Percentiles rank a stretch among this genome's conserved stretches.
Conservation (phyloP, 306 rosid genomes). For the Cucumis hystrix region DNA sequence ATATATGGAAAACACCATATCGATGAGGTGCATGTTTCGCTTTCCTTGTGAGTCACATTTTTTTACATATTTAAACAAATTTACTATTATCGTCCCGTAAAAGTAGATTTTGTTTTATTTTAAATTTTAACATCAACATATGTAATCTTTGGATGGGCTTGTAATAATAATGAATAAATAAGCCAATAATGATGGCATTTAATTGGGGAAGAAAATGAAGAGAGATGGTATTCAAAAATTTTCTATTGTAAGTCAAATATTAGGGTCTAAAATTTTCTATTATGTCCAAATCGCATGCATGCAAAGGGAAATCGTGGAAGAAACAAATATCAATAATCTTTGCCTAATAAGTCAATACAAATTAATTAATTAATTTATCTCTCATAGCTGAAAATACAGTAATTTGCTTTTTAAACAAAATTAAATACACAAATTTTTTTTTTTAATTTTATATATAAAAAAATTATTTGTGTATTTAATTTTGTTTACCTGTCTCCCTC, state of each 20-base stretch:
- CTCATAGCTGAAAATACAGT: not conserved
- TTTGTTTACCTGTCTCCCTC: not conserved
- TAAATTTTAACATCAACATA: not conserved
- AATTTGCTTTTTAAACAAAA: too few relatives aligned
- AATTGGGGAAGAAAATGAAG: not conserved
- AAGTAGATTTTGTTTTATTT: too few relatives aligned
- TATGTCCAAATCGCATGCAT: not conserved
- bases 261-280: not conserved
- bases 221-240: not conserved
- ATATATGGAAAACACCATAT: too few relatives aligned
- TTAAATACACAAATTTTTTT: too few relatives aligned
- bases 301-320: slow-evolving; percentile 7
- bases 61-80: too few relatives aligned
- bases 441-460: too few relatives aligned
- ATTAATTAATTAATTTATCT: not conserved
- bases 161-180: not conserved
- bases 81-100: too few relatives aligned
- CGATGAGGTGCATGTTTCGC: too few relatives aligned
- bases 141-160: not conserved
- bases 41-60: too few relatives aligned
- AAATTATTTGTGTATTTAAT: not conserved
- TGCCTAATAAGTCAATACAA: not conserved
- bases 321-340: not conserved
- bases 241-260: not conserved
- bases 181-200: not conserved